Evolutionary conservation across 352 stramenopile species (phyloP).

Genomic region (Blastocystis sp.): DNA sequence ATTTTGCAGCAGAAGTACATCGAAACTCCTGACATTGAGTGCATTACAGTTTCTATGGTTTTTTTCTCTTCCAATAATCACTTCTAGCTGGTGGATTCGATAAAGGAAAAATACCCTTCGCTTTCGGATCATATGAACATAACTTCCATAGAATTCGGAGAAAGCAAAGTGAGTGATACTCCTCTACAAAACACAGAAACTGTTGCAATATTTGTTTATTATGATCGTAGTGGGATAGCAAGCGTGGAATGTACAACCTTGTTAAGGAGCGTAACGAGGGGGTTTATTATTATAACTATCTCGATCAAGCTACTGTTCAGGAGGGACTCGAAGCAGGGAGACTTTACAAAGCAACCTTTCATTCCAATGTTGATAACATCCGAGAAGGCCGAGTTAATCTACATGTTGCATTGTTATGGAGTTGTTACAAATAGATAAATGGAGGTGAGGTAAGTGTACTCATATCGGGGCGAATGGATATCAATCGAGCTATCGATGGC

Average conservation of each 20-base stretch:
- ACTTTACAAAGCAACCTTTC: conserved; percentile 79
- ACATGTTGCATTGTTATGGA: conserved; percentile 37
- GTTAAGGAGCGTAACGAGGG: conserved; percentile 19
- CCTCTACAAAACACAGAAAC: no score
- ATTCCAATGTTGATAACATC: conserved; percentile 77
- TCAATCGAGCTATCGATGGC: conserved; percentile 93
- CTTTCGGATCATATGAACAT: conserved; percentile 15
- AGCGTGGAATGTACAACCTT: neutral
- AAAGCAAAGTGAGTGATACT: neutral
- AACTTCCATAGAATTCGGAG: neutral
- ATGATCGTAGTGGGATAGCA: neutral
- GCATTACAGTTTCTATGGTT: neutral
- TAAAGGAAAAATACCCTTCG: neutral
- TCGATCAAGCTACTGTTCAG: conserved; percentile 56
- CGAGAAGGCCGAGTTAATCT: conserved; percentile 64
- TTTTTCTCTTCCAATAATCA: conserved; percentile 13
- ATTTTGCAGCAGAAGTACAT: conserved; percentile 60
- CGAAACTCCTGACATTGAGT: neutral
- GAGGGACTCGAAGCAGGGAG: conserved; percentile 62
- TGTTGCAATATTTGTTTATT: neutral
- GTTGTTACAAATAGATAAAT: conserved; percentile 1
- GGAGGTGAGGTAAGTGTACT: conserved; percentile 55
- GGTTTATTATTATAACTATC: conserved; percentile 40
- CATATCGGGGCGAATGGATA: conserved; percentile 67
- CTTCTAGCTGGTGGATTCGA: conserved; percentile 2